Evolutionary conservation across 2,329 filamentous ascomycete species (phyloP).

Genomic region (Alternaria burnsii): DNA sequence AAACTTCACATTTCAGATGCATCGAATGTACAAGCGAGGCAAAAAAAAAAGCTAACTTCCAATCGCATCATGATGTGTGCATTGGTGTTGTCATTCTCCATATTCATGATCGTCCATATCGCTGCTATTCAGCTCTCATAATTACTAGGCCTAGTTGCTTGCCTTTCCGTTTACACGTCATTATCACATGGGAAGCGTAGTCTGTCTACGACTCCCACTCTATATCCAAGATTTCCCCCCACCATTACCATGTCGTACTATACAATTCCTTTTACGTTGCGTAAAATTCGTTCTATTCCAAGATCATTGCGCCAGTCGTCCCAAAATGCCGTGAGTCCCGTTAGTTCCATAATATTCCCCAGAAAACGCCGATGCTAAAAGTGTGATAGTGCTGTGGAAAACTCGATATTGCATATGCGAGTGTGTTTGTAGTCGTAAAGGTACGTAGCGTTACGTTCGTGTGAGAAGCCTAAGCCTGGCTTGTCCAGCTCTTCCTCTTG

Average conservation of each 20-base stretch:
- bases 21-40: not conserved
- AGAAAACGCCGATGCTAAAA: slow-evolving; percentile 11
- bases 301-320: not conserved
- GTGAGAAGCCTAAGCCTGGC: slow-evolving; percentile 7
- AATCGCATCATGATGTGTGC: not conserved
- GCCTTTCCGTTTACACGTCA: not conserved
- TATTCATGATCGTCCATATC: not conserved
- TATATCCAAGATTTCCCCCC: not conserved
- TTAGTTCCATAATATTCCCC: not conserved
- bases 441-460: not conserved
- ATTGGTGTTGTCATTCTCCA: not conserved
- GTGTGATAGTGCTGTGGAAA: not conserved
- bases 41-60: too few relatives aligned
- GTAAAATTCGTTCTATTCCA: not conserved
- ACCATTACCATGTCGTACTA: slow-evolving; percentile 1
- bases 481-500: slow-evolving; percentile 39
- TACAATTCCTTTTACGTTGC: slow-evolving; percentile 1
- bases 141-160: not conserved
- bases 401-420: not conserved
- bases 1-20: not conserved
- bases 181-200: not conserved
- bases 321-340: slow-evolving; percentile 1
- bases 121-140: not conserved
- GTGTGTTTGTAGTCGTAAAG: not conserved
- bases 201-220: not conserved